Evolutionary conservation across 2,329 filamentous ascomycete genomes (phyloP).

Genomic region (Xylariomycetidae sp.): DNA sequence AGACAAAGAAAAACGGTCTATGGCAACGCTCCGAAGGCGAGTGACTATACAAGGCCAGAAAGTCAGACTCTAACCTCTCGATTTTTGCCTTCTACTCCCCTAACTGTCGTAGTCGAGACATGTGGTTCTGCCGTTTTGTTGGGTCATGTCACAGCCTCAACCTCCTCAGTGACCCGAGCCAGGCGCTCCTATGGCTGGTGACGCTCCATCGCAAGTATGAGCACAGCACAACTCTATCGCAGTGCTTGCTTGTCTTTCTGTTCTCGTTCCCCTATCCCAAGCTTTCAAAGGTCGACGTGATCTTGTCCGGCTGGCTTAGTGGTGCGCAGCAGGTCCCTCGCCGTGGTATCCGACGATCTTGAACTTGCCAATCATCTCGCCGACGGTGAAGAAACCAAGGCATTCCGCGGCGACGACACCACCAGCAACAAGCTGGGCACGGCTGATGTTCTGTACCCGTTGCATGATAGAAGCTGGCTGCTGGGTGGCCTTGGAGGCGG

Average conservation of each 20-base stretch:
- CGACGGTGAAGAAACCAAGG: constrained; percentile 94
- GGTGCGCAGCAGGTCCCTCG: constrained; percentile 53
- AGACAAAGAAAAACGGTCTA: constrained; percentile 23
- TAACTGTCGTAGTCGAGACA: too few species aligned
- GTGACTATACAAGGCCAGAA: constrained; percentile 21
- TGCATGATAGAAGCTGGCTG: constrained; percentile 28
- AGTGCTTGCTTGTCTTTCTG: too few species aligned
- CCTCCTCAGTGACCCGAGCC: too few species aligned
- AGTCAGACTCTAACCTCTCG: too few species aligned
- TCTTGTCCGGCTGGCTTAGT: constrained; percentile 34
- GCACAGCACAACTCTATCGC: too few species aligned
- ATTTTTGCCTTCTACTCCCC: too few species aligned
- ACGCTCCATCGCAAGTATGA: too few species aligned
- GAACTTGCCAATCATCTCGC: constrained; percentile 92
- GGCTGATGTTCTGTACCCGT: constrained; percentile 62
- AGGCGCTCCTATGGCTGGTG: too few species aligned
- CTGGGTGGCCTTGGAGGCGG: constrained; percentile 44
- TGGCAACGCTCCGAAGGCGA: constrained; percentile 16
- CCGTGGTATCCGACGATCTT: constrained; percentile 93
- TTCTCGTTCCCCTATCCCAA: too few species aligned
- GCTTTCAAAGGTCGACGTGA: too few species aligned
- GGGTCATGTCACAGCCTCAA: too few species aligned
- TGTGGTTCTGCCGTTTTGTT: too few species aligned
- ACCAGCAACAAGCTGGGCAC: constrained; percentile 62
- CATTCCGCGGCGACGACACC: constrained; percentile 81